Base-by-base conservation (phyloP, 2,329 filamentous ascomycete species). In the Pseudogymnoascus verrucosus region DNA sequence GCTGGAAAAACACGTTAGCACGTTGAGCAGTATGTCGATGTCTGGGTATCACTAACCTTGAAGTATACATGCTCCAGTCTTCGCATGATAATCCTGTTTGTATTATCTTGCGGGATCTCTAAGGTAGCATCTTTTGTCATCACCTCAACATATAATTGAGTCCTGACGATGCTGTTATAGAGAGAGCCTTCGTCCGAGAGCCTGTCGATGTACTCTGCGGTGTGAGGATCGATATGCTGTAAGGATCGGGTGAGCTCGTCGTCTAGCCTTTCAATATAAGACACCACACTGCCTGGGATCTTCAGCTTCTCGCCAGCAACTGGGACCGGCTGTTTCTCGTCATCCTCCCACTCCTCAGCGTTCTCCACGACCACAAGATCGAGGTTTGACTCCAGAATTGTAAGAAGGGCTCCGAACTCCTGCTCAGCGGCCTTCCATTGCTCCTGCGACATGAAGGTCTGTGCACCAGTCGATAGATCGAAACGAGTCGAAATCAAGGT, bases 271-370 rank as follows among this genome's bases (percentile, higher is more conserved):
- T 99, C 95, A 34, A 96, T 86, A 74, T 93, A 96, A 0, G 95
- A 98, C 54, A 97, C 91, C 66, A 98, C 82, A 80, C 91, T 97
- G 74, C 95, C 96, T 19, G 95, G 91, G 64, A 99, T 85, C 80
- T 89, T 93, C 83, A 96, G 90, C 75, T 85, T 89, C 76, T 96
- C 88, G 67, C 86, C 90, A 21, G 83, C 77, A 64, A 84, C 85
- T 69, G 93, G 81, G 34, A 82, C 82, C 12, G 95, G 95, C 42
- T 87, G 84, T 82, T 97, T 98, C 71, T 99, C 96, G 70, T 99
- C 96, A 72, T 99, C 95, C 70, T 99, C 95, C 95, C 95, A 98
- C 78, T 99, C 95, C 75, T 99, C 95, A 21, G 91, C 95, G 69
- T 85, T 88, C 79, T 99, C 95, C 23, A 95, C 82, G 59, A 99